phyloP scores from a whole-genome alignment of 345 rosid species.

The Populus davidiana region DNA sequence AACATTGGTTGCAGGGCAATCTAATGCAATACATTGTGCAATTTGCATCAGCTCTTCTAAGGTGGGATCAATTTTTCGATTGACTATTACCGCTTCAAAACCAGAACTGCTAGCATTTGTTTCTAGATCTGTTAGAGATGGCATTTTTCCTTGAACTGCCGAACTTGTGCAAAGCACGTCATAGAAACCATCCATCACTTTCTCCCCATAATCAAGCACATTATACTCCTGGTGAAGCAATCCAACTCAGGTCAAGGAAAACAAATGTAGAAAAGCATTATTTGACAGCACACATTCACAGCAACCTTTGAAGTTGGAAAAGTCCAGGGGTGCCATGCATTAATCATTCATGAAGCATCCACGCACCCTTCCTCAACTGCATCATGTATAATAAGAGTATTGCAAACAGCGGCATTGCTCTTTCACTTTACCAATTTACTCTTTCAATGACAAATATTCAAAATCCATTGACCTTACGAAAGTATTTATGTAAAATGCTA shows the following conservation, averaged over 20 bases:
- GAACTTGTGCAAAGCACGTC: conserved; percentile 71
- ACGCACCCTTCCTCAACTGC: not conserved
- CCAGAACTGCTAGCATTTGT: conserved; percentile 60
- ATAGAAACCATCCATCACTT: conserved; percentile 90
- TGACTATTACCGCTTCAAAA: conserved; percentile 81
- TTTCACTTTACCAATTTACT: not conserved
- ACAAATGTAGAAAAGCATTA: conserved; percentile 5
- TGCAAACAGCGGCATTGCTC: not conserved
- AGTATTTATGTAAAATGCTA: not conserved
- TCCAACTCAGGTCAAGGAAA: conserved; percentile 15
- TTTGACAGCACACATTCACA: not conserved
- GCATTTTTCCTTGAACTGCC: conserved; percentile 65
- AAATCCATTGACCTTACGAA: not conserved
- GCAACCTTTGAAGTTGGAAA: not conserved
- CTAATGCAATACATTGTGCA: conserved; percentile 73
- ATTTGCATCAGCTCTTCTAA: conserved; percentile 81
- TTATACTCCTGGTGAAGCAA: conserved; percentile 66
- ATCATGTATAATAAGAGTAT: not conserved
- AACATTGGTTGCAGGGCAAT: conserved; percentile 64
- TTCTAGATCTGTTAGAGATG: conserved; percentile 81
- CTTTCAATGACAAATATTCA: not conserved
- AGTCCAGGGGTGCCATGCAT: not conserved
- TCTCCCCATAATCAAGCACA: conserved; percentile 93
- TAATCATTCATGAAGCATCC: not conserved
- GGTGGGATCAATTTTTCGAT: conserved; percentile 62